Evolutionary conservation across 495 filamentous ascomycete species (phyloP), one percentile per base, ranked within the genome.

Genomic region (Usnea hakonensis): DNA sequence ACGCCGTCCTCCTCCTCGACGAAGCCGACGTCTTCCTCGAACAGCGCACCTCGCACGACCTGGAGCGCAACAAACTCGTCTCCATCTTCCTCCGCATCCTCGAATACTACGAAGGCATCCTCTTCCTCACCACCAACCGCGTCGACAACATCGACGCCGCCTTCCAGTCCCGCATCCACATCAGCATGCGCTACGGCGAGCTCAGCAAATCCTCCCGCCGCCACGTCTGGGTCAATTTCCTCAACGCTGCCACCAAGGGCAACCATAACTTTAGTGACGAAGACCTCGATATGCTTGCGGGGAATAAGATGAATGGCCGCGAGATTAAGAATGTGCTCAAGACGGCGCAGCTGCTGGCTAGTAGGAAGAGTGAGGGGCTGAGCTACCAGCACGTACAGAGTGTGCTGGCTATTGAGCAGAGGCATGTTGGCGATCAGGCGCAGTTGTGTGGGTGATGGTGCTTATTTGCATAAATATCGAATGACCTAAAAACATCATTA

Each of bases 1-100:
- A 71, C 26, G 73, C 76, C 19, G 73, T 81, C 44, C 72, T 82
- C 5, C 72, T 83, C 1, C 77, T 89, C 3, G 85, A 87, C 63
- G 85, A 88, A 70, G 83, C 82, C 48, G 85, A 88, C 59, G 83
- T 87, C n/a, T 87, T 87, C 74, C 76, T 87, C 38, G 82, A 86
- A 72, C 70, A 77, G 57, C 75, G 80, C 3, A 68, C 48, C 3
- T 48, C 69, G 0, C 62, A 75, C 43, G 80, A 84, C 46, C 74
- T 85, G 9, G 73, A 78, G 60, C 74, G 82, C 36, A 85, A 84
- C 69, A 74, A 75, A 54, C 74, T 85, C 7, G 81, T 85, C 1
- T 78, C 79, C 21, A 62, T 77, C 32, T 75, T 76, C 41, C 65
- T 76, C 0, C 69, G 73, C 5, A 53, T 65, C 0, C 65, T 76